Conservation (phyloP, 495 filamentous ascomycete genomes). For the Aspergillus coremiiformis region DNA sequence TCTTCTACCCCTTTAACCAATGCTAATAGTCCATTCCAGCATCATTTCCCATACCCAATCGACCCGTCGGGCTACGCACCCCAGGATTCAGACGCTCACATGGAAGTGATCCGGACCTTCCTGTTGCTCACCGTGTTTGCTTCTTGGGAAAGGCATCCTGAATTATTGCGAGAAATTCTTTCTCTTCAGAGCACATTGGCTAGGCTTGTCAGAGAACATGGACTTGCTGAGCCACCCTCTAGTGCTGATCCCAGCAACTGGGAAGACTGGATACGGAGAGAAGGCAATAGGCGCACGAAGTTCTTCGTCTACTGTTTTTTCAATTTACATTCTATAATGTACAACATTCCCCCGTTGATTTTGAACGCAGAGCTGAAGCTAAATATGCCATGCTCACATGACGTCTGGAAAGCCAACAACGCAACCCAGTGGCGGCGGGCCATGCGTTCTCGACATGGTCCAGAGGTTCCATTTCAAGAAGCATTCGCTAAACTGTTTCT, state of each 20-base stretch:
- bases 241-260: slow-evolving; percentile 34
- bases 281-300: slow-evolving; percentile 45
- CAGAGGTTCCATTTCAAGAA: slow-evolving; percentile 41
- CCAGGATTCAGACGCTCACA: slow-evolving; percentile 44
- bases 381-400: slow-evolving; percentile 44
- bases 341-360: slow-evolving; percentile 47
- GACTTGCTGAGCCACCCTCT: slow-evolving; percentile 31
- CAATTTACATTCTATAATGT: slow-evolving; percentile 49
- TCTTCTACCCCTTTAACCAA: slow-evolving; percentile 36
- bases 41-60: slow-evolving; percentile 20
- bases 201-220: slow-evolving; percentile 42
- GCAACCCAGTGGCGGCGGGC: slow-evolving; percentile 39
- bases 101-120: slow-evolving; percentile 45
- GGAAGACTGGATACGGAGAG: slow-evolving; percentile 44
- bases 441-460: slow-evolving; percentile 28
- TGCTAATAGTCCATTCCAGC: slow-evolving; percentile 35
- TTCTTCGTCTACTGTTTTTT: slow-evolving; percentile 49
- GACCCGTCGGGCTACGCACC: slow-evolving; percentile 31
- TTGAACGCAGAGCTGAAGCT: slow-evolving; percentile 43
- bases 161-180: slow-evolving; percentile 43
- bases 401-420: slow-evolving; percentile 46
- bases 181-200: slow-evolving; percentile 44
- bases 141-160: slow-evolving; percentile 47
- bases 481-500: slow-evolving; percentile 42
- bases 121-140: slow-evolving; percentile 44